These are phyloP conservation scores for Coemansia sp. DNA, from an alignment of 192 early-diverging fungal species.

Conservation along the genomic window DNA sequence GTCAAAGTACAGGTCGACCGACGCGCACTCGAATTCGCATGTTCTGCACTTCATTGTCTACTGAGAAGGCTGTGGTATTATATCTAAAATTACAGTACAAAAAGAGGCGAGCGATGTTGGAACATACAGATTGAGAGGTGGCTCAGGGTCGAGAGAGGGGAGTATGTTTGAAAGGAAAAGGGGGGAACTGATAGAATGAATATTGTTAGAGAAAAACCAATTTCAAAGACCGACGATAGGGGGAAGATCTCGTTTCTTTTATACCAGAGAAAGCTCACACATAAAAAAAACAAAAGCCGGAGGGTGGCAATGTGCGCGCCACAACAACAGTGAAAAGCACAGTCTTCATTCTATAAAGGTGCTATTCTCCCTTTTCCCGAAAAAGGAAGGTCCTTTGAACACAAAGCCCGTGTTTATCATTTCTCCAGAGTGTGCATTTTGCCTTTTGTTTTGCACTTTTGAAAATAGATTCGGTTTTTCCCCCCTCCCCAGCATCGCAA, in stretches of 20 bases:
- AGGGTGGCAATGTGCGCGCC: no score
- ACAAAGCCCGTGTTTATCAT: no score
- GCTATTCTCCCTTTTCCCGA: no score
- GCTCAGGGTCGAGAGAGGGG: neutral
- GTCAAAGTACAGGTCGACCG: constrained; percentile 53
- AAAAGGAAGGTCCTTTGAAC: no score
- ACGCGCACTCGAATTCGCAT: constrained; percentile 52
- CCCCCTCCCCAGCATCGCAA: no score
- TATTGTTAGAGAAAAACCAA: neutral
- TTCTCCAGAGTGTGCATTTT: no score
- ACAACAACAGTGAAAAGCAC: no score
- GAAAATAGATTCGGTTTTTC: no score
- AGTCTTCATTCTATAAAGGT: no score
- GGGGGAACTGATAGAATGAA: neutral
- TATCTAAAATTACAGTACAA: constrained; percentile 4
- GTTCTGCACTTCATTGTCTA: constrained; percentile 51
- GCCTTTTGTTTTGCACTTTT: no score
- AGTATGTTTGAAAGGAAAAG: neutral
- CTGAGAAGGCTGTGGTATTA: neutral
- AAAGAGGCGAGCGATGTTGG: neutral
- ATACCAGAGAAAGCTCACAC: neutral
- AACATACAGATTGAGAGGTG: neutral
- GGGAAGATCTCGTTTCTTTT: neutral
- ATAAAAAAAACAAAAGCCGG: no score
- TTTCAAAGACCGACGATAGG: constrained; percentile 2